phyloP scores from a whole-genome alignment of 116 monocot species.

The Zostera marina region DNA sequence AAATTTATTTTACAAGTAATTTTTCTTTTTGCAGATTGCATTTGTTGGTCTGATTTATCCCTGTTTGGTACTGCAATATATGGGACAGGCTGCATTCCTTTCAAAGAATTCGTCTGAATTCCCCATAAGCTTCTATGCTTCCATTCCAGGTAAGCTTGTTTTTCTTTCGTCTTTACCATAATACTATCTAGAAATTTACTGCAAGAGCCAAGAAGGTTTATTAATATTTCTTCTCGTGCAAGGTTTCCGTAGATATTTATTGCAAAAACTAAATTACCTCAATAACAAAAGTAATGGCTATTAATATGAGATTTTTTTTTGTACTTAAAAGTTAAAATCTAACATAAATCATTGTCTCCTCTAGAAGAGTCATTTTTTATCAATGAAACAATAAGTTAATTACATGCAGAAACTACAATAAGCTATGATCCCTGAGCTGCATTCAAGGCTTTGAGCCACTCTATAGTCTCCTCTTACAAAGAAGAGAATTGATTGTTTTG shows the following conservation, averaged over 20 bases:
- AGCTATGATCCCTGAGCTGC: too few relatives aligned
- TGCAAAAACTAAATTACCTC: too few relatives aligned
- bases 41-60: conserved; percentile 82
- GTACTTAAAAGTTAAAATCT: too few relatives aligned
- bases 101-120: conserved; percentile 35
- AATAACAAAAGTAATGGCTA: too few relatives aligned
- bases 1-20: not conserved
- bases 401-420: too few relatives aligned
- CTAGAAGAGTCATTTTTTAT: too few relatives aligned
- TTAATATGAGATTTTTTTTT: too few relatives aligned
- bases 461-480: too few relatives aligned
- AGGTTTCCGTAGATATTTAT: not conserved
- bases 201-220: not conserved
- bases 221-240: not conserved
- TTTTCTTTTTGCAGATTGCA: conserved; percentile 39
- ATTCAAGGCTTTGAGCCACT: too few relatives aligned
- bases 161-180: not conserved
- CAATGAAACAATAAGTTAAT: too few relatives aligned
- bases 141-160: conserved; percentile 50
- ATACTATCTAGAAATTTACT: not conserved
- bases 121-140: conserved; percentile 48
- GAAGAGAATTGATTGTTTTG: too few relatives aligned
- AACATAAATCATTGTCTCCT: too few relatives aligned
- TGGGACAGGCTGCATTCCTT: conserved; percentile 94
- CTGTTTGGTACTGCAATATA: conserved; percentile 70